Evolutionary conservation across 257 asterid species (phyloP).

Genomic region (Przewalskia tangutica): DNA sequence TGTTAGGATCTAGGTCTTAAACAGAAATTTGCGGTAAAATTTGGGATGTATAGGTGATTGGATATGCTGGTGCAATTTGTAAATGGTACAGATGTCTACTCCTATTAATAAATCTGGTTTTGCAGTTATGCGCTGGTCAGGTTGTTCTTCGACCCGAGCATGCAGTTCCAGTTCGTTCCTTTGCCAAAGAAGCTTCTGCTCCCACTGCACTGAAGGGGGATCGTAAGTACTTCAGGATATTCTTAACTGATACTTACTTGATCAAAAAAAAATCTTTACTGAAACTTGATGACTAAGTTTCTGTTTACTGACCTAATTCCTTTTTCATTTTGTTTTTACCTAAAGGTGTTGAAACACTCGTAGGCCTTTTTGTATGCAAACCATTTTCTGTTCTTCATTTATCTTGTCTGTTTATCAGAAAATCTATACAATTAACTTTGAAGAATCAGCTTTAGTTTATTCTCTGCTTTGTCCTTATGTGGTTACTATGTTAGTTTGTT

Average conservation of each 20-base stretch:
- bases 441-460: not conserved
- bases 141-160: constrained; percentile 43
- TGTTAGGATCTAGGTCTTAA: not conserved
- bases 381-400: not conserved
- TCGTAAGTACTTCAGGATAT: constrained; percentile 41
- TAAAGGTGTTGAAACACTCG: not conserved
- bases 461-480: not conserved
- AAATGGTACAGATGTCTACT: not conserved
- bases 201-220: constrained; percentile 66
- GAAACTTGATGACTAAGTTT: not conserved
- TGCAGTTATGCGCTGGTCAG: constrained; percentile 40
- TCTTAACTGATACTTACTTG: not conserved
- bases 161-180: constrained; percentile 53
- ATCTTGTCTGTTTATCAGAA: not conserved
- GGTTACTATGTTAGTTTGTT: not conserved
- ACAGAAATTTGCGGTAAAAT: not conserved
- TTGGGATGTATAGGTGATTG: not conserved
- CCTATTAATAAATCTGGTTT: not conserved
- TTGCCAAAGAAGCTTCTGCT: constrained; percentile 69
- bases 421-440: not conserved
- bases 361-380: not conserved
- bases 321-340: not conserved
- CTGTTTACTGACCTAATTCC: not conserved
- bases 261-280: not conserved
- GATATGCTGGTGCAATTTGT: not conserved